Evolutionary conservation across 129 eudicot species (phyloP), one percentile per base, ranked within the genome.

Genomic region (Saussurea involucrata): DNA sequence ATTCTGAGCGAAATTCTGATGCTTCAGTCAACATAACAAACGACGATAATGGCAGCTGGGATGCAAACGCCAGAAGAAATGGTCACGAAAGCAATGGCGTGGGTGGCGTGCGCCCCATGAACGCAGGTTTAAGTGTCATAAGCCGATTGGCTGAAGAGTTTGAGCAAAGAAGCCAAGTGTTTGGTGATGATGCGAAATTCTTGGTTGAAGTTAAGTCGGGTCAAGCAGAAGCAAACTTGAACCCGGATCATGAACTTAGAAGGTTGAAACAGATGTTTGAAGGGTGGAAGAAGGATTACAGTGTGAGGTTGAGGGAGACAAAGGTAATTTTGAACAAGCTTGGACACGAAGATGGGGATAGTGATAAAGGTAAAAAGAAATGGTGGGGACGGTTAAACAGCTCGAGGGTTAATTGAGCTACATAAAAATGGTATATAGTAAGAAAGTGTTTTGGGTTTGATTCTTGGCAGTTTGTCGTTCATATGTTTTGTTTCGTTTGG

Each of bases 331-430:
- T 95, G 76, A 64, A 89, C 84, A 95, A 91, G 79, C 87, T 95
- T 6, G 94, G 92, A 31, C 88, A 64, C 42, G 97, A 89, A 49
- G 94, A 87, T 25, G 91, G 88, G 5, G 76, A 79, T 11, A 83
- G 83, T 46, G 93, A 91, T 2, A 91, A 88, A 70, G 72, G 70
- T 78, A 89, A 82, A 76, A 91, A 91, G 92, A 89, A 86, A 79
- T 95, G 98, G 98, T 91, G 97, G 94, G 91, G 90, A 21, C 85
- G 97, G 76, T 79, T 88, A 69, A 91, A 95, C 80, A 95, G 97
- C 79, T 76, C 92, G 1, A 67, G 92, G 84, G 78, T 92, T 58
- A 86, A 75, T 55, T 84, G 75, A 84, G 72, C 22, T 64, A 44
- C 55, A 11, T 25, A 24, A 61, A 61, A 31, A 36, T 64, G 71